Evolutionary conservation across 805 yeast species (phyloP), one percentile per base, ranked within the genome.

Genomic region (Candida sonorensis): DNA sequence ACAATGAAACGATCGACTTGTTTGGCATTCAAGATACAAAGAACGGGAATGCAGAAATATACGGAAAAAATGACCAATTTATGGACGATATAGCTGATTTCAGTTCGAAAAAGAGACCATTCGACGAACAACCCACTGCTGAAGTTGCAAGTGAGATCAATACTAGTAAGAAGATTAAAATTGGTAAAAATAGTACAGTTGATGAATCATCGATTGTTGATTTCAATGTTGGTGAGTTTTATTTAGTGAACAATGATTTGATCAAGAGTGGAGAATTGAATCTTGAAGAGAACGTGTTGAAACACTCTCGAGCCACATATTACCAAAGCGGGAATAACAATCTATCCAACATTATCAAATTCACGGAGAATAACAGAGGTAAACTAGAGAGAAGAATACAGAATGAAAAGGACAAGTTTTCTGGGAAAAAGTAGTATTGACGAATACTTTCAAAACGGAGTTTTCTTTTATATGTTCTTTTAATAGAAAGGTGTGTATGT

Each of bases 211-310:
- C 55, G 11, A 41, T 61, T 10, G 29, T 55, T 8, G 67, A 65
- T 14, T 51, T 64, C 37, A 48, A 53, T 33, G 54, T 67, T 42
- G 55, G 50, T 30, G 50, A 58, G 10, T 66, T 64, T 36, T 67
- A 67, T 35, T 31, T 44, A 10, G 37, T 47, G 17, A 64, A 66
- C 37, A 50, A 48, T 17, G 27, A 44, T 11, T 40, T 54, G 23
- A 55, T 55, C 10, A 44, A 40, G 17, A 31, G 44, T 1, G 72
- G 69, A 1, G 51, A 51, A 15, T 46, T 63, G 23, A 55, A 59
- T 37, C 38, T 42, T 17, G 36, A 39, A 1, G 43, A 43, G 10
- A 35, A 42, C 10, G 35, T 41, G 14, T 37, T 30, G 8, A 33
- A 41, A 24, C 37, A 44, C 29, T 39, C 51, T 11, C 38, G 46